Conservation (phyloP, 1,284 basidiomycete genomes). For the Phellinidium pouzarii region DNA sequence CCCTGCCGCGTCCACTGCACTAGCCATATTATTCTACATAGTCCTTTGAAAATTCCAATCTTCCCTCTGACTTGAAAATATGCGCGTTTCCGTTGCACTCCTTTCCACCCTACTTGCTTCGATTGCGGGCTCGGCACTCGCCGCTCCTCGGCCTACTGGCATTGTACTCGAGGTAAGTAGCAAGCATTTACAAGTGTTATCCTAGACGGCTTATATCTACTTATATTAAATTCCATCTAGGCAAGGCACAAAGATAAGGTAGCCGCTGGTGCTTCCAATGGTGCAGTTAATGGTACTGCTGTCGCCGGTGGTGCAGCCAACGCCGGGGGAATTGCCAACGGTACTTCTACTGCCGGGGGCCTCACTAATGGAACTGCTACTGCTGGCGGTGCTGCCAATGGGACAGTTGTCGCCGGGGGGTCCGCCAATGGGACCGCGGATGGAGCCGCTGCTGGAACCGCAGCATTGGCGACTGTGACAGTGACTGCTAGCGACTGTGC, state of each 20-base stretch:
- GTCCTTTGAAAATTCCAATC: constrained; percentile 17
- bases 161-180: constrained; percentile 21
- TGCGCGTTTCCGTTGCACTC: constrained; percentile 10
- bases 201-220: neutral
- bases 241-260: neutral
- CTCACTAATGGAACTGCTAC: neutral
- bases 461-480: neutral
- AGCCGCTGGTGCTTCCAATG: too few relatives aligned
- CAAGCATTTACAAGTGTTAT: neutral
- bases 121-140: constrained; percentile 23
- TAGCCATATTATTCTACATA: too few relatives aligned
- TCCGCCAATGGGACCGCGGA: neutral
- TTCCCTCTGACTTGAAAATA: constrained; percentile 22
- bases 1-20: constrained; percentile 14
- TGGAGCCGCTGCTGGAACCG: neutral
- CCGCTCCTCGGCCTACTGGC: constrained; percentile 24
- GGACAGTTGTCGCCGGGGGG: neutral
- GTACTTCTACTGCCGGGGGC: neutral
- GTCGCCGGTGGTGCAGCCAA: neutral
- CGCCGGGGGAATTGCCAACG: neutral
- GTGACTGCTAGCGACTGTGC: neutral
- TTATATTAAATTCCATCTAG: neutral
- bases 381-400: neutral
- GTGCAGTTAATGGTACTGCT: neutral
- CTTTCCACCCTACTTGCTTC: constrained; percentile 18